These are phyloP conservation scores for Paecilomyces dactylethromorphus DNA, from an alignment of 2,329 filamentous ascomycete genomes.

Conservation along the genomic window DNA sequence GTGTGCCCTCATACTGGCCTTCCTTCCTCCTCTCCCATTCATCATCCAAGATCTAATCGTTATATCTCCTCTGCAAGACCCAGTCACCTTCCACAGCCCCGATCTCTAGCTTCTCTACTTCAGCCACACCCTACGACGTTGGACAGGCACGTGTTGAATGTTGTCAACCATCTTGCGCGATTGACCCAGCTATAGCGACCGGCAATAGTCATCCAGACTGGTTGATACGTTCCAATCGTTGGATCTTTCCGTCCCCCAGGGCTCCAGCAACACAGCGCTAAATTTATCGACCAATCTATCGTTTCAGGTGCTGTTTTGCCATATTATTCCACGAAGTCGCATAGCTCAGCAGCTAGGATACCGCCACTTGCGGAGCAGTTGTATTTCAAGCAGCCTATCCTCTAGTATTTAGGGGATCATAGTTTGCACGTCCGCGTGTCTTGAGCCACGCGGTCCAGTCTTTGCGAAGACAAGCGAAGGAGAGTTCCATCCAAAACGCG, in stretches of 20 bases:
- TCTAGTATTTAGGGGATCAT: background rate
- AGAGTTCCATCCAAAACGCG: constrained; percentile 20
- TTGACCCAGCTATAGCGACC: background rate
- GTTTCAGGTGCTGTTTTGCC: background rate
- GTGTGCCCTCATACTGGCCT: background rate
- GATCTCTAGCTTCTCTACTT: background rate
- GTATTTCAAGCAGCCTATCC: background rate
- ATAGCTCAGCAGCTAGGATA: background rate
- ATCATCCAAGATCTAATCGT: background rate
- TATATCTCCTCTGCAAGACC: background rate
- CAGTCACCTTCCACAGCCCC: background rate
- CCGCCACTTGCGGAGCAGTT: background rate
- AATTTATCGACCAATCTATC: background rate
- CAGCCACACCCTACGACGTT: background rate
- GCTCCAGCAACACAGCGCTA: background rate
- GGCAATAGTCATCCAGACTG: background rate
- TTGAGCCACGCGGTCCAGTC: background rate
- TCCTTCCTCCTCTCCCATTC: background rate
- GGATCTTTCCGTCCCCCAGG: background rate
- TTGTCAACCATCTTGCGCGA: background rate
- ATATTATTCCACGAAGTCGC: background rate
- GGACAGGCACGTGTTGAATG: background rate
- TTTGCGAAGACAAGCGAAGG: background rate
- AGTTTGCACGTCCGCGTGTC: background rate
- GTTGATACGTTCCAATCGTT: background rate